Conservation (phyloP, 2,329 filamentous ascomycete genomes). For the Lachnum nothofagi region DNA sequence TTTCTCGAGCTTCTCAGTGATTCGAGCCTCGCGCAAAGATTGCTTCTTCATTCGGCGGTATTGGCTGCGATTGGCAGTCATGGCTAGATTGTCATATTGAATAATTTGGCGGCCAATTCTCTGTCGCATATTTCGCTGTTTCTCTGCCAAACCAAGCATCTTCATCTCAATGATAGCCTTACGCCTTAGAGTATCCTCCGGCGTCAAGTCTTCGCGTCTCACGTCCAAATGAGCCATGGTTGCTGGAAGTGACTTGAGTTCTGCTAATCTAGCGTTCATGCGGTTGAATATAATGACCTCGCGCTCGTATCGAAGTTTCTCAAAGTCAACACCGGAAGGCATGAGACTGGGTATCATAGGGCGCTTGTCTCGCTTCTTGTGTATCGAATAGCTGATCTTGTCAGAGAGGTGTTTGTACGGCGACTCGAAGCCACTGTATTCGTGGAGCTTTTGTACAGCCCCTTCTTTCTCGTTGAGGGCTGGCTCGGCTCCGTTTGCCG, state of each 20-base stretch:
- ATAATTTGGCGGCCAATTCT: constrained; percentile 89
- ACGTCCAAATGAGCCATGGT: constrained; percentile 86
- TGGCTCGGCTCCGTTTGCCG: constrained; percentile 34
- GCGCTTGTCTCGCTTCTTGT: constrained; percentile 69
- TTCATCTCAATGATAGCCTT: constrained; percentile 95
- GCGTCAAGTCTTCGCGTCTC: constrained; percentile 59
- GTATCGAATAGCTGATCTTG: constrained; percentile 72
- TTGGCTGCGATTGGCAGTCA: constrained; percentile 87
- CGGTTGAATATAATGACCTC: constrained; percentile 87
- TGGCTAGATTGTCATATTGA: constrained; percentile 90
- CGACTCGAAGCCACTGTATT: constrained; percentile 56
- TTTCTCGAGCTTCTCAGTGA: constrained; percentile 98
- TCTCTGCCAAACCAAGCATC: constrained; percentile 78
- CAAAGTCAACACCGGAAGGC: constrained; percentile 81
- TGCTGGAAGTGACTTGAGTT: constrained; percentile 76
- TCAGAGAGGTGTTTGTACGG: constrained; percentile 51
- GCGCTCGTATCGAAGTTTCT: constrained; percentile 77
- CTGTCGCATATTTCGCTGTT: constrained; percentile 80
- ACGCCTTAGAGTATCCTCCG: constrained; percentile 78
- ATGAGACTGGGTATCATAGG: constrained; percentile 82
- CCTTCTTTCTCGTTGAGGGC: constrained; percentile 33
- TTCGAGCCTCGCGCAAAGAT: constrained; percentile 86
- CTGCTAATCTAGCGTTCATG: constrained; percentile 76
- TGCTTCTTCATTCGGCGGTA: constrained; percentile 98
- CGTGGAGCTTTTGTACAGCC: constrained; percentile 44